phyloP scores from a whole-genome alignment of 2,329 filamentous ascomycete genomes.

The Botrytis galanthina region DNA sequence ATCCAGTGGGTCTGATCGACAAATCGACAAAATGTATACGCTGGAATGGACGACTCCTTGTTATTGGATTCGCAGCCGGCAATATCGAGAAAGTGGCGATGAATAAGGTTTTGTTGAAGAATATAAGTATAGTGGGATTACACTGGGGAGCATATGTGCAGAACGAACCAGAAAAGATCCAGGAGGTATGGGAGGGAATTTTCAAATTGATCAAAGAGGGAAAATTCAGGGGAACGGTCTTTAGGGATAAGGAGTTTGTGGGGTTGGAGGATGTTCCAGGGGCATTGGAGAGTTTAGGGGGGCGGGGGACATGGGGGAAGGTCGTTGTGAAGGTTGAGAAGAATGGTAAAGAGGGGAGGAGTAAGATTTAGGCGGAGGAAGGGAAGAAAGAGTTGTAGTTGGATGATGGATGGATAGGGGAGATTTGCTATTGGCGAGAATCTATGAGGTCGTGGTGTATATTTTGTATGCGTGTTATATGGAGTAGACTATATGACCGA shows the following conservation, averaged over 20 bases:
- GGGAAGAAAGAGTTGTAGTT: no score
- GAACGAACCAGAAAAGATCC: slow-evolving; percentile 68
- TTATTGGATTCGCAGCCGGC: slow-evolving; percentile 86
- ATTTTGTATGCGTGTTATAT: not conserved
- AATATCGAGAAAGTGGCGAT: slow-evolving; percentile 87
- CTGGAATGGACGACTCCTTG: slow-evolving; percentile 85
- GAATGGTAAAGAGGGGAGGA: slow-evolving; percentile 52
- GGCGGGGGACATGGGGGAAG: slow-evolving; percentile 90
- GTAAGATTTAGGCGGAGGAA: slow-evolving; percentile 47
- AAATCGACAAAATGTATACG: slow-evolving; percentile 85
- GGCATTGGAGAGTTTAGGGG: slow-evolving; percentile 74
- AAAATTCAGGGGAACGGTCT: slow-evolving; percentile 80
- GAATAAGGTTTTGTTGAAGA: slow-evolving; percentile 91
- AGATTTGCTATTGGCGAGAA: not conserved
- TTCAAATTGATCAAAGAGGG: slow-evolving; percentile 73
- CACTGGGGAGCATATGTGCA: slow-evolving; percentile 86
- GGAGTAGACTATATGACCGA: not conserved
- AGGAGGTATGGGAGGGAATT: slow-evolving; percentile 77
- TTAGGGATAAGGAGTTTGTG: slow-evolving; percentile 75
- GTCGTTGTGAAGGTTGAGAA: slow-evolving; percentile 86
- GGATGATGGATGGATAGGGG: not conserved
- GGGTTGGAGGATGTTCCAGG: slow-evolving; percentile 76
- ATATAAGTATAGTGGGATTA: slow-evolving; percentile 83
- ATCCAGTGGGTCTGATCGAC: slow-evolving; percentile 88
- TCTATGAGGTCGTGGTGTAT: not conserved